Percentiles rank a stretch among this genome's conserved stretches.
Evolutionary conservation across 1,139 yeast genomes (phyloP).

Genomic region (Kodamaea suecica): DNA sequence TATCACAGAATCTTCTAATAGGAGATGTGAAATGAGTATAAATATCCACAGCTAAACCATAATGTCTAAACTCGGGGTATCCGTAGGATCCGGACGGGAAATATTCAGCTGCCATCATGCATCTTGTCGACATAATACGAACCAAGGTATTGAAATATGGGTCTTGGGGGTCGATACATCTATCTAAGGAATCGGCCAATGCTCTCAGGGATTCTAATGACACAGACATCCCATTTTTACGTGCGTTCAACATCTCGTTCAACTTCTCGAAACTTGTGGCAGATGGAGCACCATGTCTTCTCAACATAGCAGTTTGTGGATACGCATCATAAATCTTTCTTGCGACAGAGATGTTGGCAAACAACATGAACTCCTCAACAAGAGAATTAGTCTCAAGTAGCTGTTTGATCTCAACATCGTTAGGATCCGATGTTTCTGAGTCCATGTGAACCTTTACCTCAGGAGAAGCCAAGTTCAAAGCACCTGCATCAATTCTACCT

Average conservation of each 20-base stretch:
- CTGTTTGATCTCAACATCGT: slow-evolving; percentile 89
- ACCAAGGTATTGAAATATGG: slow-evolving; percentile 90
- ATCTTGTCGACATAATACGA: slow-evolving; percentile 96
- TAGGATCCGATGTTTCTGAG: slow-evolving; percentile 95
- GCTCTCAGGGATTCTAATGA: slow-evolving; percentile 86
- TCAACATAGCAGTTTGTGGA: slow-evolving; percentile 97
- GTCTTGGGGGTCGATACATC: slow-evolving; percentile 77
- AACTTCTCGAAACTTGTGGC: slow-evolving; percentile 85
- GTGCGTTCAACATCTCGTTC: slow-evolving; percentile 84
- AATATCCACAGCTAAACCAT: slow-evolving; percentile 95
- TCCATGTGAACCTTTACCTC: slow-evolving; percentile 98
- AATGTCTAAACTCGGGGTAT: slow-evolving; percentile 92
- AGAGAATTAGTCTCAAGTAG: slow-evolving; percentile 87
- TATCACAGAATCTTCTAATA: slow-evolving; percentile 95
- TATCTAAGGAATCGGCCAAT: slow-evolving; percentile 89
- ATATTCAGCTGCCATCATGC: slow-evolving; percentile 99
- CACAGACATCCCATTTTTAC: slow-evolving; percentile 70
- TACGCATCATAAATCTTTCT: slow-evolving; percentile 85
- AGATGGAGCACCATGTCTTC: slow-evolving; percentile 97
- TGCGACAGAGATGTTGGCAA: slow-evolving; percentile 96
- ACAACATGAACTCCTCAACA: slow-evolving; percentile 97
- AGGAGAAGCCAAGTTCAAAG: slow-evolving; percentile 93
- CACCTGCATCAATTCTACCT: slow-evolving; percentile 90
- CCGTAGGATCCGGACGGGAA: slow-evolving; percentile 92
- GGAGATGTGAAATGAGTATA: slow-evolving; percentile 99